Conservation (phyloP, 495 filamentous ascomycete species). For the Choiromyces venosus region DNA sequence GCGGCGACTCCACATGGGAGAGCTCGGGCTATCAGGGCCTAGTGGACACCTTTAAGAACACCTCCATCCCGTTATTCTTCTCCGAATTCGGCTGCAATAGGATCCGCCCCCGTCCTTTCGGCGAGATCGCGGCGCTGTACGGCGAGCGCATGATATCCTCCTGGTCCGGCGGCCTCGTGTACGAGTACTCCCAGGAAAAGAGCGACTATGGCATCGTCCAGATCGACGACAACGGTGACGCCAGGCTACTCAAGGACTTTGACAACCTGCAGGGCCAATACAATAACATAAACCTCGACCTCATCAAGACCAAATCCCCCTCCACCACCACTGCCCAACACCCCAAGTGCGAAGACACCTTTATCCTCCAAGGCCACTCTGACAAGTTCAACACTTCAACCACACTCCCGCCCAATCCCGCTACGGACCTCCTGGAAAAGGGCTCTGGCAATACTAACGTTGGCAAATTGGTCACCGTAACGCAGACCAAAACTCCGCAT, state of each 20-base stretch:
- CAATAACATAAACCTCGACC: conserved; percentile 28
- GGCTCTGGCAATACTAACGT: conserved; percentile 46
- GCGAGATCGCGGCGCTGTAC: conserved; percentile 76
- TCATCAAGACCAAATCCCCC: conserved; percentile 24
- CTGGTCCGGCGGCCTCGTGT: conserved; percentile 84
- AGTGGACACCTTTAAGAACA: conserved; percentile 62
- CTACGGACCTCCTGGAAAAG: conserved; percentile 16
- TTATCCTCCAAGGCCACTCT: conserved; percentile 22
- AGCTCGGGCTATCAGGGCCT: conserved; percentile 67
- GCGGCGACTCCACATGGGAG: conserved; percentile 66
- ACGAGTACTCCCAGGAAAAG: conserved; percentile 80
- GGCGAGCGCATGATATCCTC: conserved; percentile 67
- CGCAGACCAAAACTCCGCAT: conserved; percentile 33
- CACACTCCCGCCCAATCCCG: conserved; percentile 24
- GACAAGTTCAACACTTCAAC: conserved; percentile 49
- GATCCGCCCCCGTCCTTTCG: conserved; percentile 69
- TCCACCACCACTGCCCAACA: neutral
- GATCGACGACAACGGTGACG: conserved; percentile 56
- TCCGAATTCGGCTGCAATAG: conserved; percentile 92
- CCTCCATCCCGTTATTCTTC: conserved; percentile 84
- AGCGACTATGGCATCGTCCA: conserved; percentile 72
- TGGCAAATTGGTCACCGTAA: conserved; percentile 32
- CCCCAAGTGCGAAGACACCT: conserved; percentile 19
- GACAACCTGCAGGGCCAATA: conserved; percentile 57
- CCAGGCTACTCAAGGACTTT: conserved; percentile 64